Conservation (phyloP, 768 basidiomycete species). For the Rhodocollybia butyracea region DNA sequence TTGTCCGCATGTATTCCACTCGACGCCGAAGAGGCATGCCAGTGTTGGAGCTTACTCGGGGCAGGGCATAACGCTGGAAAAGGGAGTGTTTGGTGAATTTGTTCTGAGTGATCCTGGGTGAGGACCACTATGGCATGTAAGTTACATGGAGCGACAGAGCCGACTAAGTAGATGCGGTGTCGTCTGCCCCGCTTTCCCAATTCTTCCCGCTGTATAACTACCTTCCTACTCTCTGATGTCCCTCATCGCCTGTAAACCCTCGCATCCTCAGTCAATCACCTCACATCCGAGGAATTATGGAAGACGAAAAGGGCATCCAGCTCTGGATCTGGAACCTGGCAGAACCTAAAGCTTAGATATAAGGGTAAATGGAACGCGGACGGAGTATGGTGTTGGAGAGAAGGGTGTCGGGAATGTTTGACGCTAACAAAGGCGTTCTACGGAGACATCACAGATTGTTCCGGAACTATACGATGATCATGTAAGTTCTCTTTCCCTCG, state of each 20-base stretch:
- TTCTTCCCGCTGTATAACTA: too few relatives aligned
- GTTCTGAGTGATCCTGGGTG: too few relatives aligned
- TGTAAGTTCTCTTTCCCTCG: slow-evolving; percentile 35
- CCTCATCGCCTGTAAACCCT: slow-evolving; percentile 70
- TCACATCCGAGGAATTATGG: slow-evolving; percentile 42
- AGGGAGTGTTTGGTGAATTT: too few relatives aligned
- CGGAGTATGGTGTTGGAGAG: slow-evolving; percentile 87
- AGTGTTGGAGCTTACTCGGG: too few relatives aligned
- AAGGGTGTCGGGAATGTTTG: slow-evolving; percentile 75
- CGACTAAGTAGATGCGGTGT: slow-evolving; percentile 57
- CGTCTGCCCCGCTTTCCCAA: too few relatives aligned
- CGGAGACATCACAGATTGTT: slow-evolving; percentile 68
- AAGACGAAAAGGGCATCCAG: slow-evolving; percentile 52
- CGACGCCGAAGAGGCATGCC: too few relatives aligned
- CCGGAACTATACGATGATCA: slow-evolving; percentile 80
- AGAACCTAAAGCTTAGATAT: slow-evolving; percentile 12
- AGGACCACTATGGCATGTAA: not conserved
- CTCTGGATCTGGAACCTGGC: too few relatives aligned
- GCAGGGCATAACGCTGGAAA: too few relatives aligned
- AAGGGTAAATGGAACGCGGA: slow-evolving; percentile 62
- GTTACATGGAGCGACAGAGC: not conserved
- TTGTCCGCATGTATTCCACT: too few relatives aligned
- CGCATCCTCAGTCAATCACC: slow-evolving; percentile 31
- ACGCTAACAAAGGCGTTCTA: slow-evolving; percentile 72
- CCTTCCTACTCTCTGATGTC: slow-evolving; percentile 73